Evolutionary conservation across 768 basidiomycete genomes (phyloP).

Genomic region (Mycena chlorophos): DNA sequence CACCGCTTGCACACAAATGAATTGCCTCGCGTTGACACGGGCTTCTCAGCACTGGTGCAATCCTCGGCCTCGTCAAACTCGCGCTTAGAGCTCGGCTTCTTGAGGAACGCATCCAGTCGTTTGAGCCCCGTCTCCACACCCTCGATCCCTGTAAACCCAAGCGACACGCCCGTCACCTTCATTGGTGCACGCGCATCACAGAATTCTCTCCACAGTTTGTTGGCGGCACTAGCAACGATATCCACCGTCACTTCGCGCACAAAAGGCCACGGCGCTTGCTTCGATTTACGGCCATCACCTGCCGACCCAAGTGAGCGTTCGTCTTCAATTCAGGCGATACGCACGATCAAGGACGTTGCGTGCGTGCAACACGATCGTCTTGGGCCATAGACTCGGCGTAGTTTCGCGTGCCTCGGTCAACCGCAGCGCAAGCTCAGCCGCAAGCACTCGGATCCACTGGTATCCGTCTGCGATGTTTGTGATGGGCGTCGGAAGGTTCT

Average conservation of each 20-base stretch:
- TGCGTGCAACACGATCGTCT: constrained; percentile 78
- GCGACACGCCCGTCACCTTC: constrained; percentile 69
- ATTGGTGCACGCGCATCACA: constrained; percentile 56
- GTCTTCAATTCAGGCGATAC: constrained; percentile 1
- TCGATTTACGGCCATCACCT: constrained; percentile 73
- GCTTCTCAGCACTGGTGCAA: too few relatives aligned
- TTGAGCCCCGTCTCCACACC: constrained; percentile 75
- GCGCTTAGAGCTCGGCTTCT: constrained; percentile 40
- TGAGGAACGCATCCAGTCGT: constrained; percentile 87
- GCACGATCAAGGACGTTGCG: constrained; percentile 56
- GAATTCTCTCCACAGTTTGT: constrained; percentile 86
- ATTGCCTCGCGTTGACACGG: background rate
- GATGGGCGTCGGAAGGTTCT: constrained; percentile 83
- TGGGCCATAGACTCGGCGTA: constrained; percentile 85
- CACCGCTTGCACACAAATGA: constrained; percentile 61
- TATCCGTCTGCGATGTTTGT: constrained; percentile 72
- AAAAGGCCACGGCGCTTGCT: constrained; percentile 88
- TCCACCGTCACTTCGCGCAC: constrained; percentile 72
- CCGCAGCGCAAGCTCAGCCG: constrained; percentile 85
- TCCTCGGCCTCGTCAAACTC: constrained; percentile 30
- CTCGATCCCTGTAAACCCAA: constrained; percentile 81
- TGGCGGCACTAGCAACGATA: constrained; percentile 69
- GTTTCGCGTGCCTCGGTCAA: constrained; percentile 77
- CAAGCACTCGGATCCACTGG: constrained; percentile 90
- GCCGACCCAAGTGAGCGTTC: constrained; percentile 4